Evolutionary conservation across 2,329 filamentous ascomycete genomes (phyloP).

Genomic region (Trichoderma atrobrunneum): DNA sequence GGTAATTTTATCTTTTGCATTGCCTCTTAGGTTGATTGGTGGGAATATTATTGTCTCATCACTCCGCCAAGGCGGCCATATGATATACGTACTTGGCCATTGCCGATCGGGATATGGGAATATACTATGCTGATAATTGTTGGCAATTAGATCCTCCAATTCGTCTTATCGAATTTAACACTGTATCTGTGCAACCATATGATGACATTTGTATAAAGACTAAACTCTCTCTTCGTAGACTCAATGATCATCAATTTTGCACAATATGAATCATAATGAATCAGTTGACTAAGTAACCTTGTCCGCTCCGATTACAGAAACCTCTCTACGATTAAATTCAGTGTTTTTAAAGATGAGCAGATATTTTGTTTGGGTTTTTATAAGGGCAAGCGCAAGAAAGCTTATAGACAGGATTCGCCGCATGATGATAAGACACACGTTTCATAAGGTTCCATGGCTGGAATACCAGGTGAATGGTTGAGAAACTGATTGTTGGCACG

Average conservation of each 20-base stretch:
- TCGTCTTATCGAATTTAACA: neutral
- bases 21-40: neutral
- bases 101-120: neutral
- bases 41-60: neutral
- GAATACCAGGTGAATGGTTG: neutral
- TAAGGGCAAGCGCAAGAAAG: neutral
- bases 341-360: neutral
- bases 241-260: neutral
- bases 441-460: neutral
- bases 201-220: neutral
- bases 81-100: neutral
- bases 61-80: neutral
- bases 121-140: neutral
- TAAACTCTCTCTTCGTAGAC: neutral
- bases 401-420: neutral
- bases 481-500: neutral
- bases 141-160: neutral
- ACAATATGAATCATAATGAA: neutral
- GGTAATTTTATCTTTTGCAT: neutral
- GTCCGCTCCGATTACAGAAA: no score
- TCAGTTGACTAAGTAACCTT: neutral
- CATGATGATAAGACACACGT: neutral
- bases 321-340: neutral
- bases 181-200: neutral
- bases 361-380: neutral